Conservation (phyloP, 495 filamentous ascomycete species). For the Lasiosphaeriaceae sp. region DNA sequence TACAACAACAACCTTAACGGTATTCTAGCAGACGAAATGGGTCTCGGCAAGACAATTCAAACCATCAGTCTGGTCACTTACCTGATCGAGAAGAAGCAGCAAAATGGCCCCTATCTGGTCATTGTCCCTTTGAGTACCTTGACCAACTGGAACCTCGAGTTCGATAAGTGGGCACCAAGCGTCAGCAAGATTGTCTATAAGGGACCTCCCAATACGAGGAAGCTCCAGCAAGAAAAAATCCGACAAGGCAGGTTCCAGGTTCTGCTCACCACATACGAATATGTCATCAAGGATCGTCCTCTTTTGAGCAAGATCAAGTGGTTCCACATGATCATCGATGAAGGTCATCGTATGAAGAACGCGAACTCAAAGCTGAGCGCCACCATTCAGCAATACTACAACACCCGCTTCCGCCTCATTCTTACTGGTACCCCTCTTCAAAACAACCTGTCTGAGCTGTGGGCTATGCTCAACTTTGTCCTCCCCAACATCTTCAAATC, state of each 20-base stretch:
- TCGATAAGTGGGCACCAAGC: constrained; percentile 96
- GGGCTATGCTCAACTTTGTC: constrained; percentile 97
- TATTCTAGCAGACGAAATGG: constrained; percentile 98
- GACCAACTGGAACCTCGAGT: constrained; percentile 98
- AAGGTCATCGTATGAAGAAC: constrained; percentile 99
- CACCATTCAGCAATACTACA: constrained; percentile 92
- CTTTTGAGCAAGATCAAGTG: constrained; percentile 95
- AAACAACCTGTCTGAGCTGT: constrained; percentile 94
- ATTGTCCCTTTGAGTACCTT: constrained; percentile 95
- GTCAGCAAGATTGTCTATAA: constrained; percentile 91
- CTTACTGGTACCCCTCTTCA: constrained; percentile 95
- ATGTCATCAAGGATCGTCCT: constrained; percentile 97
- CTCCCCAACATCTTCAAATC: constrained; percentile 99
- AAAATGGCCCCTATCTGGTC: constrained; percentile 90
- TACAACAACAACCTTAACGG: constrained; percentile 99
- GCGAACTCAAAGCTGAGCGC: constrained; percentile 92
- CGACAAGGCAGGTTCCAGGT: constrained; percentile 96
- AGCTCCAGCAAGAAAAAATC: constrained; percentile 88
- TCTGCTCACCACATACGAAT: constrained; percentile 94
- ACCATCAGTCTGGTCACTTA: constrained; percentile 97
- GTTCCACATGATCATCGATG: constrained; percentile 99
- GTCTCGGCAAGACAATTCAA: constrained; percentile 98
- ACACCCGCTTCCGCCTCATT: constrained; percentile 89
- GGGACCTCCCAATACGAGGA: constrained; percentile 83
- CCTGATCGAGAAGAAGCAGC: constrained; percentile 91